Base-by-base conservation (phyloP, 768 basidiomycete species). In the Leccinum variicolor region DNA sequence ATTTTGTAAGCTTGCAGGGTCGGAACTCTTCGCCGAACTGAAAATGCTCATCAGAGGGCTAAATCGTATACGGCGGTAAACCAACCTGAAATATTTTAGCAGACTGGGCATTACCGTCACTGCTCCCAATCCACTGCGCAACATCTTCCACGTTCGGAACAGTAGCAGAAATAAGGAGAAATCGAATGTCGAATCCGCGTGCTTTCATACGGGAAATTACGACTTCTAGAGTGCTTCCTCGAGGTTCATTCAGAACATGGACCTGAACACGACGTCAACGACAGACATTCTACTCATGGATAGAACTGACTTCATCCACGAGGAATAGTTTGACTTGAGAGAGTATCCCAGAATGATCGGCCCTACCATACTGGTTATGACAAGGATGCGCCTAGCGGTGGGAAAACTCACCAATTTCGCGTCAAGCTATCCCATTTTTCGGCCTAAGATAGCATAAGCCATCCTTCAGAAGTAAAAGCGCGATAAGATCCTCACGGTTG, bases 381-480 rank as follows among this genome's bases (percentile, higher is more conserved):
- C 51, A 49, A 60, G 25, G 11, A 50, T 39, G 19, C 29, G 25
- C 25, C n/a, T 23, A 26, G 29, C n/a, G 57, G 7, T 26, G 26
- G 54, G 48, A 3, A 11, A n/a, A 54, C 73, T 86, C 86, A 90
- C 92, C 90, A 95, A 64, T 85, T 89, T 46, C 96, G 80, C 6
- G 95, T 98, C 55, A 99, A 73, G 50, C 91, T 90, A 64, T 98
- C 96, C 89, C 93, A 95, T 73, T 99, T 99, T 74, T 99, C 96
- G 2, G 90, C 92, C 89, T 94, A 63, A 50, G 23, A 57, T 52
- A 23, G 50, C n/a, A 36, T 60, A 53, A 53, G 53, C 4, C 19
- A 34, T 47, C 19, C 8, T 11, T 50, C 33, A 25, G 39, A 34
- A 25, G 49, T n/a, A 53, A 19, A 28, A 36, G 28, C 5, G 14